phyloP scores from a whole-genome alignment of 768 basidiomycete species.

The Agrocybe praecox region DNA sequence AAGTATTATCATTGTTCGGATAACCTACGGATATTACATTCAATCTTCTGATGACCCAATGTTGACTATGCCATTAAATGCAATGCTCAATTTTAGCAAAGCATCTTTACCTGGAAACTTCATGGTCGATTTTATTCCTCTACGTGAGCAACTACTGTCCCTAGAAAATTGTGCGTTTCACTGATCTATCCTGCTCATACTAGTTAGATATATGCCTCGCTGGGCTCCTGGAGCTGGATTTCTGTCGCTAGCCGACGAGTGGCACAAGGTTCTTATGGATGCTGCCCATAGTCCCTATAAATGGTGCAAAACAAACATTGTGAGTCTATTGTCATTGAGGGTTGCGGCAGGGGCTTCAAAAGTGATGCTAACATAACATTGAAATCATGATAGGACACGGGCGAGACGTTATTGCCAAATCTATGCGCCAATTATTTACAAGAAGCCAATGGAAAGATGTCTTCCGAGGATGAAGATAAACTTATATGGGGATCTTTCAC shows the following conservation, averaged over 20 bases:
- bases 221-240: conserved; percentile 61
- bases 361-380: too few relatives aligned
- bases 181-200: neutral
- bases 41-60: conserved; percentile 49
- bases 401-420: conserved; percentile 37
- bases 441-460: conserved; percentile 27
- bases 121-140: conserved; percentile 38
- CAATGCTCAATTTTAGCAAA: conserved; percentile 46
- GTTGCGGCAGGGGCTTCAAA: too few relatives aligned
- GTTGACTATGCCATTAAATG: conserved; percentile 42
- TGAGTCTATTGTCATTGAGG: too few relatives aligned
- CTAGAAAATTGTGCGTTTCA: neutral
- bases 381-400: conserved; percentile 28
- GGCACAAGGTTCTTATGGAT: conserved; percentile 17
- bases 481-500: conserved; percentile 33
- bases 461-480: conserved; percentile 37
- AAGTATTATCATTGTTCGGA: conserved; percentile 49
- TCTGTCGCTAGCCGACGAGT: conserved; percentile 39
- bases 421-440: conserved; percentile 29
- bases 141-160: conserved; percentile 17
- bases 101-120: conserved; percentile 36
- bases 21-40: conserved; percentile 52
- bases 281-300: conserved; percentile 23
- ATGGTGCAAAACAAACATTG: conserved; percentile 27
- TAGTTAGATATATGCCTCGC: conserved; percentile 42